Evolutionary conservation across 2,329 filamentous ascomycete genomes (phyloP), one percentile per base, ranked within the genome.

Genomic region (Penicillium crustosum): DNA sequence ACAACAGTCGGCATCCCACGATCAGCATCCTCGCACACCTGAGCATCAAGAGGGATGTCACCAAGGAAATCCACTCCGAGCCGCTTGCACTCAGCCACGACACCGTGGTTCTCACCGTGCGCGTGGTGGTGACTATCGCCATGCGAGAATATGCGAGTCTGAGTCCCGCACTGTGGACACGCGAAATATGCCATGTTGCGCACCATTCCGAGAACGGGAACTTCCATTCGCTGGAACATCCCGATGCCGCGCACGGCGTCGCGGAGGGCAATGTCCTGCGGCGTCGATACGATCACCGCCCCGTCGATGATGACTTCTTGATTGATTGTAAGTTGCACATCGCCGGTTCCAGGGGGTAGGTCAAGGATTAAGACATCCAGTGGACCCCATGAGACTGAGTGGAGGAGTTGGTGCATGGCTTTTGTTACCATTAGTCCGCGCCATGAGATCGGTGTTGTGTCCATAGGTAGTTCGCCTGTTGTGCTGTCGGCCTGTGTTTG

Each of bases 341-440:
- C 94, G 25, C 94, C 94, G 0, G 94, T 99, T 3, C 94, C 94
- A 0, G 94, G 94, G 0, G 94, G 94, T 49, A 99, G 77, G 73
- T 99, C 94, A 2, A 99, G 80, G 4, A 99, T 89, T 0, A 99
- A 81, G 2, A 97, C 78, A 72, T 99, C 94, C 3, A 99, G 79
- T 13, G 87, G 88, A 15, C 89, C 91, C 94, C 94, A 99, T 53
- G 94, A 89, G 0, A 99, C 94, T 66, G 96, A 91, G 73, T 97
- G 93, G 8, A 99, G 83, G 6, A 99, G 86, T 72, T 99, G 94
- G 66, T 97, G 93, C 63, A 99, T 83, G 0, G 94, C 94, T 71
- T 97, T 99, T 83, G 96, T 95, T 15, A 97, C 90, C 93, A 99
- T 97, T 2, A 96, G 83, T 0, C 94, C 94, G 51, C 94, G 86